Percentiles rank a stretch among this genome's conserved stretches.
phyloP scores from a whole-genome alignment of 371 early-diverging fungal genomes.

The Syncephalastrum sp. region DNA sequence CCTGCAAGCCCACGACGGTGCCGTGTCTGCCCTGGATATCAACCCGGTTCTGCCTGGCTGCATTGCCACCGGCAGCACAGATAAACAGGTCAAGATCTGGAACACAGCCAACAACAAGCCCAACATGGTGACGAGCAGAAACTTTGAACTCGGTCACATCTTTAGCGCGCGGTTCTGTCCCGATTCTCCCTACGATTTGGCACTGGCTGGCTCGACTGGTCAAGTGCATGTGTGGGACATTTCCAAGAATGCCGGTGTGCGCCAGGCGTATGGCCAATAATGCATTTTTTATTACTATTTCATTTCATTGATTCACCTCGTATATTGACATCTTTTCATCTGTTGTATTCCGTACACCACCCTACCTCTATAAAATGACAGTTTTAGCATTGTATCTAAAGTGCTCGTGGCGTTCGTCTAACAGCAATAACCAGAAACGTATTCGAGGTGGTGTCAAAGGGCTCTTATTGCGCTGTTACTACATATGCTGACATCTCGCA shows the following conservation, averaged over 20 bases:
- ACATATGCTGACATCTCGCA: too few relatives aligned
- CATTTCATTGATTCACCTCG: conserved; percentile 5
- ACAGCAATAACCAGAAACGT: too few relatives aligned
- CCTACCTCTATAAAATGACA: too few relatives aligned
- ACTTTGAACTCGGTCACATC: conserved; percentile 85
- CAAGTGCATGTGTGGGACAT: conserved; percentile 91
- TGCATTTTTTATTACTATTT: conserved; percentile 8
- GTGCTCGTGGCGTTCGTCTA: too few relatives aligned
- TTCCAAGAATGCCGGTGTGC: conserved; percentile 78
- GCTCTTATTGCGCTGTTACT: too few relatives aligned
- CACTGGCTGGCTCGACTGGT: conserved; percentile 87
- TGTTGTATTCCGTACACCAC: background rate
- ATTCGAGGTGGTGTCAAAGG: too few relatives aligned
- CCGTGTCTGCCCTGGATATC: conserved; percentile 86
- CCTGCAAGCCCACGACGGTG: conserved; percentile 90
- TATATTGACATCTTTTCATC: conserved; percentile 1
- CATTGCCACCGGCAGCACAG: conserved; percentile 91
- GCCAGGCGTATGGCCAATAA: conserved; percentile 60
- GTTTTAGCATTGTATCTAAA: too few relatives aligned
- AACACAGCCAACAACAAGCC: conserved; percentile 72
- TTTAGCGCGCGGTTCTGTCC: conserved; percentile 85
- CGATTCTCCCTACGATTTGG: conserved; percentile 82
- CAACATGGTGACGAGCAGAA: conserved; percentile 75
- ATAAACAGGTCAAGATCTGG: conserved; percentile 93
- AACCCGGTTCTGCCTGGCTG: conserved; percentile 73